phyloP scores from a whole-genome alignment of 306 rosid genomes.

The Cicer yamashitae region DNA sequence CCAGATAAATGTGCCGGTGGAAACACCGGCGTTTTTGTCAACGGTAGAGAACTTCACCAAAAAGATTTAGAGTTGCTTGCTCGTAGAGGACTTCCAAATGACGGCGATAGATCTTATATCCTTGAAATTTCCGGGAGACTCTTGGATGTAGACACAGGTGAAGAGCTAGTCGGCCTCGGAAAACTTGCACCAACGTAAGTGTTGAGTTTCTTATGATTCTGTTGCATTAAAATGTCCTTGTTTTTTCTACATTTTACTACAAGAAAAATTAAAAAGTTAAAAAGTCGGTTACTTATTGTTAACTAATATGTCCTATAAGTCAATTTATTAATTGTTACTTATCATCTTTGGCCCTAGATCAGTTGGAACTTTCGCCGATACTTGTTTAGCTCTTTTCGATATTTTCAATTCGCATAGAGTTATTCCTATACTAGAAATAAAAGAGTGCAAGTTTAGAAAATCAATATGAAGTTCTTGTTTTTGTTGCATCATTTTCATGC shows the following conservation, averaged over 20 bases:
- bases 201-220: slow-evolving; percentile 5
- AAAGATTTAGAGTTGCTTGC: slow-evolving; percentile 84
- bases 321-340: neutral
- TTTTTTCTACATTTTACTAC: slow-evolving; percentile 25
- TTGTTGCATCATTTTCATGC: slow-evolving; percentile 7
- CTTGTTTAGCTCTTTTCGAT: neutral
- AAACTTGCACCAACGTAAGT: slow-evolving; percentile 99
- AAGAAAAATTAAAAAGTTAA: neutral
- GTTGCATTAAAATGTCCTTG: slow-evolving; percentile 20
- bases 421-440: slow-evolving; percentile 13
- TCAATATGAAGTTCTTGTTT: neutral
- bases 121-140: slow-evolving; percentile 87
- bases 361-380: neutral
- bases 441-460: neutral
- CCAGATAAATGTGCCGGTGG: slow-evolving; percentile 88
- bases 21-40: slow-evolving; percentile 73
- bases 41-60: slow-evolving; percentile 89
- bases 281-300: neutral
- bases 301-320: slow-evolving; percentile 10
- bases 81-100: slow-evolving; percentile 81
- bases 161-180: slow-evolving; percentile 91
- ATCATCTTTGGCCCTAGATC: slow-evolving; percentile 15
- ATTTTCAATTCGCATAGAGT: slow-evolving; percentile 18
- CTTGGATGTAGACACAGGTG: slow-evolving; percentile 83
- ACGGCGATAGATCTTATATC: slow-evolving; percentile 70